Conservation (phyloP, 805 yeast genomes). For the Metschnikowia noctiluminum region DNA sequence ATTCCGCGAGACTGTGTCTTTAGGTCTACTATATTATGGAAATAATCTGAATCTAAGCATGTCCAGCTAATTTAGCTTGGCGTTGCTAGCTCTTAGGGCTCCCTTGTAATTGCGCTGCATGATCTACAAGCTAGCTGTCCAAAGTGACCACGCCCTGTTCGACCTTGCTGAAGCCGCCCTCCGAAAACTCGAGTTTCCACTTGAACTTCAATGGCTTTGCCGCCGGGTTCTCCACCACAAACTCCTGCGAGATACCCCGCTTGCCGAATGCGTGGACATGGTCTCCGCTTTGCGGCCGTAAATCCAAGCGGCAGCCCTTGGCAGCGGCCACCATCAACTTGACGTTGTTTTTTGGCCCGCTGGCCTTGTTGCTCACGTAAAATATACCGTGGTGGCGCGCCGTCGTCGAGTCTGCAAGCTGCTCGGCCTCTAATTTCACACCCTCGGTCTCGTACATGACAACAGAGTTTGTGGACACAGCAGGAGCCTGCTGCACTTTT, state of each 20-base stretch:
- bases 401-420: slow-evolving; percentile 30
- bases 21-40: too few species aligned
- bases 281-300: slow-evolving; percentile 61
- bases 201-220: slow-evolving; percentile 56
- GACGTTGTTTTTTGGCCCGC: slow-evolving; percentile 45
- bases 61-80: too few species aligned
- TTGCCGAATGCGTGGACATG: slow-evolving; percentile 44
- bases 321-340: slow-evolving; percentile 72
- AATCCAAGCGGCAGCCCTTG: slow-evolving; percentile 51
- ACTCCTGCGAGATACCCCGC: slow-evolving; percentile 53
- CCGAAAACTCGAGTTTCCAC: slow-evolving; percentile 63
- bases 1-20: too few species aligned
- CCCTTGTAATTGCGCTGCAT: too few species aligned
- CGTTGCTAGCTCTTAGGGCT: too few species aligned
- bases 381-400: slow-evolving; percentile 39
- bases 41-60: too few species aligned
- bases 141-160: slow-evolving; percentile 14
- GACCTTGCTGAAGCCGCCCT: slow-evolving; percentile 16
- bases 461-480: slow-evolving; percentile 12
- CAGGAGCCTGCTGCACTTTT: slow-evolving; percentile 17
- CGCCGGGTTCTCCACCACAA: slow-evolving; percentile 34
- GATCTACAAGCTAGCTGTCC: slow-evolving; percentile 1
- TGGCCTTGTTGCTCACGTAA: slow-evolving; percentile 48
- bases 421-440: slow-evolving; percentile 48
- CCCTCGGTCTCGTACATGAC: slow-evolving; percentile 42